phyloP scores from a whole-genome alignment of 495 filamentous ascomycete species.

The Beverwykella pulmonaria region DNA sequence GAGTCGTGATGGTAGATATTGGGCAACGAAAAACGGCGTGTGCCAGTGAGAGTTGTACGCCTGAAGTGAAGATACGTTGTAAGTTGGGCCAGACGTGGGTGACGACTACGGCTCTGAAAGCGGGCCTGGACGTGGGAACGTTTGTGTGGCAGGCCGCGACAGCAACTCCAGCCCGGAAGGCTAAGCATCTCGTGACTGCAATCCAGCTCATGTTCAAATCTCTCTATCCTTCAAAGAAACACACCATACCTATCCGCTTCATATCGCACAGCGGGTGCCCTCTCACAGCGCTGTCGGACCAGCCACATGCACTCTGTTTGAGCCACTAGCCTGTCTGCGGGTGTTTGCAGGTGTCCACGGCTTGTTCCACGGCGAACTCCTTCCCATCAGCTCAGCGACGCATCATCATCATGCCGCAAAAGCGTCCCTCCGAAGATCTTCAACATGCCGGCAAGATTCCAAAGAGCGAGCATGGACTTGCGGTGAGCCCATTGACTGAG shows the following conservation, averaged over 20 bases:
- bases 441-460: constrained; percentile 27
- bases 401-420: constrained; percentile 22
- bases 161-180: neutral
- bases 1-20: neutral
- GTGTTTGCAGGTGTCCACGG: constrained; percentile 2
- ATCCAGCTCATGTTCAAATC: neutral
- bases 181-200: neutral
- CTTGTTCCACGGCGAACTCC: constrained; percentile 32
- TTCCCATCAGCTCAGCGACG: neutral
- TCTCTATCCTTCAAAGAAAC: too few species aligned
- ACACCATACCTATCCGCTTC: neutral
- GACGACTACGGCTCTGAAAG: neutral
- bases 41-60: neutral
- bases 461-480: constrained; percentile 56
- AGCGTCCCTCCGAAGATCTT: constrained; percentile 24
- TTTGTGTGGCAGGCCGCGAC: neutral
- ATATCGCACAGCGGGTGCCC: neutral
- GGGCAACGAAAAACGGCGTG: neutral
- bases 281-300: neutral
- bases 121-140: neutral
- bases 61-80: neutral
- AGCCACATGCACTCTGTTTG: constrained; percentile 1
- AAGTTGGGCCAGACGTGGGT: neutral
- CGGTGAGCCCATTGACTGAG: constrained; percentile 21
- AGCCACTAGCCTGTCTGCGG: constrained; percentile 1